Conservation (phyloP, 2,329 filamentous ascomycete species). For the Corynespora cassiicola region DNA sequence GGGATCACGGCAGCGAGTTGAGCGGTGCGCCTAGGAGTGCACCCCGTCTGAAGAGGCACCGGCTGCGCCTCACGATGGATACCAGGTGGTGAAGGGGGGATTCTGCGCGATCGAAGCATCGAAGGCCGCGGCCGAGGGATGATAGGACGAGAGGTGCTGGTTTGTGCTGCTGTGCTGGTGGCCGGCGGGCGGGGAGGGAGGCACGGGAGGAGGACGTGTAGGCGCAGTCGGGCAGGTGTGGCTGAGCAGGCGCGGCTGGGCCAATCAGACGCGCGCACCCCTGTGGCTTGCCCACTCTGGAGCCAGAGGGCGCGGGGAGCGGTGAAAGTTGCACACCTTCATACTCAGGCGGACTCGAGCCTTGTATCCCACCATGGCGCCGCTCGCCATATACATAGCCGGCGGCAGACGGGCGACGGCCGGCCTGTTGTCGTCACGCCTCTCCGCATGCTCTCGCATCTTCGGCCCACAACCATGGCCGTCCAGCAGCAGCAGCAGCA, state of each 20-base stretch:
- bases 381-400: constrained; percentile 33
- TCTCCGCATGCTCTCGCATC: constrained; percentile 27
- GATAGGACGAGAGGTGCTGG: constrained; percentile 26
- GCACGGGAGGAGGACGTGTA: no score
- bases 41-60: constrained; percentile 11
- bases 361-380: constrained; percentile 29
- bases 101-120: no score
- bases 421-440: constrained; percentile 21
- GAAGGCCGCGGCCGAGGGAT: constrained; percentile 13
- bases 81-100: no score
- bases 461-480: constrained; percentile 35
- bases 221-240: no score
- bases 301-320: no score
- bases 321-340: constrained; percentile 22
- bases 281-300: constrained; percentile 17
- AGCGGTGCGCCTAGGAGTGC: constrained; percentile 22
- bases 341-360: constrained; percentile 32
- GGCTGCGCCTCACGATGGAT: constrained; percentile 32
- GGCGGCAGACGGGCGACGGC: constrained; percentile 13
- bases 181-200: constrained; percentile 11
- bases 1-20: constrained; percentile 9
- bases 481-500: constrained; percentile 21
- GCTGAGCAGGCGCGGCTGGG: constrained; percentile 1
- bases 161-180: constrained; percentile 12
- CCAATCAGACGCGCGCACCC: constrained; percentile 22